These are phyloP conservation scores for Sphenostylis stenocarpa DNA, from an alignment of 306 rosid genomes.

Conservation along the genomic window DNA sequence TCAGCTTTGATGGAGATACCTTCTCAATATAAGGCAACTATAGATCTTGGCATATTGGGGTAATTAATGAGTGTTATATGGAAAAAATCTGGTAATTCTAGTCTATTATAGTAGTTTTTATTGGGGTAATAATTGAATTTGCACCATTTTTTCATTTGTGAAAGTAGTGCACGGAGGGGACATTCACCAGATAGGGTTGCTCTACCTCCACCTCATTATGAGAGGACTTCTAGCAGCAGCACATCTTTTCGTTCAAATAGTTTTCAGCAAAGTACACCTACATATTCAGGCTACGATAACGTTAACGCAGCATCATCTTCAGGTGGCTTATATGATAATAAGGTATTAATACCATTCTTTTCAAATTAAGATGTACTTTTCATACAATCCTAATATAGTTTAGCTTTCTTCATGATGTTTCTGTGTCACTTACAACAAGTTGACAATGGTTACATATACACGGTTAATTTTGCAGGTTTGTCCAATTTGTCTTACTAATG, in stretches of 20 bases:
- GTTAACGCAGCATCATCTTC: conserved; percentile 47
- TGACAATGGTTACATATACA: conserved; percentile 1
- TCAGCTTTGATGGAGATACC: conserved; percentile 94
- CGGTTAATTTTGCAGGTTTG: conserved; percentile 55
- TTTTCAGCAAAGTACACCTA: conserved; percentile 44
- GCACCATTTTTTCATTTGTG: conserved; percentile 21
- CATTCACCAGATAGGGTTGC: conserved; percentile 58
- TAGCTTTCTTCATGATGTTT: neutral
- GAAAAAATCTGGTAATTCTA: neutral
- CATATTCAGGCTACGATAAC: conserved; percentile 15
- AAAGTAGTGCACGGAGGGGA: conserved; percentile 50
- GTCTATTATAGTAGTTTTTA: neutral
- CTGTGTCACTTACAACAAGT: neutral
- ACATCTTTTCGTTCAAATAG: conserved; percentile 40
- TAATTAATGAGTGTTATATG: conserved; percentile 30
- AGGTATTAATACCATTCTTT: conserved; percentile 48
- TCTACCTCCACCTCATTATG: conserved; percentile 71
- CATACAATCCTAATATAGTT: neutral
- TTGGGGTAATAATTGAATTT: conserved; percentile 22
- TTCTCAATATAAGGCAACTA: conserved; percentile 84
- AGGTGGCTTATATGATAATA: conserved; percentile 51
- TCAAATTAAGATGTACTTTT: conserved; percentile 4
- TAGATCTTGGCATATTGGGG: conserved; percentile 78
- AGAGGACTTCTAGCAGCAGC: conserved; percentile 32
- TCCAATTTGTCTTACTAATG: conserved; percentile 68